phyloP scores from a whole-genome alignment of 495 filamentous ascomycete species.

The Aspergillus hancockii region DNA sequence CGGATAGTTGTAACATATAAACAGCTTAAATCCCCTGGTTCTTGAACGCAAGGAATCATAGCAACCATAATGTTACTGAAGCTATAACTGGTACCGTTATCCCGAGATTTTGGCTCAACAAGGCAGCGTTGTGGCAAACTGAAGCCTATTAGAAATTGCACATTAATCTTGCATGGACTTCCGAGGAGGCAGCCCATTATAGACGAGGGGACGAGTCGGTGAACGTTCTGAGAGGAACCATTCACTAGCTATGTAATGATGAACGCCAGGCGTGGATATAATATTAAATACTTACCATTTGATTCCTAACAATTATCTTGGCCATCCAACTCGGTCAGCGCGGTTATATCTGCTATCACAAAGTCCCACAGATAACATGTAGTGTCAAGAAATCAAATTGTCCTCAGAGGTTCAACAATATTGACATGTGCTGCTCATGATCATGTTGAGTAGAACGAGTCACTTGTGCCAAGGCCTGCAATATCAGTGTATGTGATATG shows the following conservation, averaged over 20 bases:
- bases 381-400: background rate
- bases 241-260: background rate
- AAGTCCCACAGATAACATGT: background rate
- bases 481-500: constrained; percentile 22
- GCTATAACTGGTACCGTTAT: background rate
- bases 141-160: background rate
- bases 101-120: background rate
- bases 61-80: background rate
- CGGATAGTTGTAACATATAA: background rate
- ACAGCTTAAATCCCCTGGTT: background rate
- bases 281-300: background rate
- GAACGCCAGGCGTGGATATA: background rate
- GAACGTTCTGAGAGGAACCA: background rate
- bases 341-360: background rate
- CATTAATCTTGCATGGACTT: background rate
- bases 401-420: background rate
- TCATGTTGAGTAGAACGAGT: constrained; percentile 15
- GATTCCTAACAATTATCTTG: background rate
- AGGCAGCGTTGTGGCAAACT: background rate
- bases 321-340: background rate
- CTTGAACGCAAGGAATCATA: background rate
- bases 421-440: constrained; percentile 19
- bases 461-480: constrained; percentile 16
- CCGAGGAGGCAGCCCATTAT: background rate
- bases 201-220: background rate